Base-by-base conservation (phyloP, 306 rosid species). In the Dalbergia cultrata region DNA sequence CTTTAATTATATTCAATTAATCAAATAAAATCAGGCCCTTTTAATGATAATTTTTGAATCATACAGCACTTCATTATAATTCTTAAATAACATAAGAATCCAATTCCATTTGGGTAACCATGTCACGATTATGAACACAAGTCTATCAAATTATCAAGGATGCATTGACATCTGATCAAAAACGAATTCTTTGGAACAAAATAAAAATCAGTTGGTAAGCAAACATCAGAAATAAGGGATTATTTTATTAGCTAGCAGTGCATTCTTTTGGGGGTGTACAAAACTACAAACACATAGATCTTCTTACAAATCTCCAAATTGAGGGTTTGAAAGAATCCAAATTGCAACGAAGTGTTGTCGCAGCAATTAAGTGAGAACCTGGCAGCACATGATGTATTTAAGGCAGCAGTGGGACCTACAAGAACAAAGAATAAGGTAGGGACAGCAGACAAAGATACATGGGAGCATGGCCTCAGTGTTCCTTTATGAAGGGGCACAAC, bases 361-460 rank as follows among this genome's bases (percentile, higher is more conserved):
- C 31, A 13, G 16, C 4, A 64, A 81, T 64, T 65, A 67, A 76
- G 52, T 68, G 72, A 4, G 54, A 61, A 34, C 9, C 49, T 64
- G 41, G 34, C 39, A 53, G 0, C 77, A 77, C 86, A 53, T 70
- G 79, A 66, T 33, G 41, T 5, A 63, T 5, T 67, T 47, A 77
- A 63, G 67, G 54, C 45, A 80, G 56, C 11, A 60, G n/a, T 57
- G 78, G 87, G 86, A 60, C 85, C 85, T 2, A 78, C 75, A 57
- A 54, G 53, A 58, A 58, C 65, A 67, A 75, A n/a, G 16, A 63
- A 52, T 14, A 6, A 21, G 67, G 18, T 26, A 4, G 83, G 76
- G 80, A 56, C 85, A 82, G 60, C 9, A 77, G 92, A 91, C 93
- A 89, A 45, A 77, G 74, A 74, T 80, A 62, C 83, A 85, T 88